phyloP scores from a whole-genome alignment of 495 filamentous ascomycete species.

The Tirmania nivea region DNA sequence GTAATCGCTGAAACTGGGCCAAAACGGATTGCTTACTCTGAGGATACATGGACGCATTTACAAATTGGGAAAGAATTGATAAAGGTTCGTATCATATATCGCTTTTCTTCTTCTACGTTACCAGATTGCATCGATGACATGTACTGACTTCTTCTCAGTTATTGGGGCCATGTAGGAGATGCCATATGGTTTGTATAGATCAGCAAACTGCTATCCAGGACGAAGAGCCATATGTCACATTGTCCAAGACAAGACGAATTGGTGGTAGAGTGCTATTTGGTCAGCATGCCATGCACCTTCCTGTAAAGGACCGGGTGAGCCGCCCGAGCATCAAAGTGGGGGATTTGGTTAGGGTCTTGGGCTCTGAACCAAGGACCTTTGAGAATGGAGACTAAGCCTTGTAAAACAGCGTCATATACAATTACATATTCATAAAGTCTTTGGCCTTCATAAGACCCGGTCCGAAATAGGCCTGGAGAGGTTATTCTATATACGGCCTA shows the following conservation, averaged over 20 bases:
- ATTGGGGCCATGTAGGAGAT: conserved; percentile 63
- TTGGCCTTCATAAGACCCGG: too few relatives aligned
- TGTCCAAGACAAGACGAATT: conserved; percentile 64
- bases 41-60: conserved; percentile 14
- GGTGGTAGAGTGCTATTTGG: conserved; percentile 75
- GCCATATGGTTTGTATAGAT: conserved; percentile 90
- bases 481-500: too few relatives aligned
- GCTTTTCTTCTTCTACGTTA: background rate
- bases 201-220: conserved; percentile 56
- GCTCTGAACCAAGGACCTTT: too few relatives aligned
- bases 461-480: too few relatives aligned
- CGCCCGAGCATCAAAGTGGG: conserved; percentile 36
- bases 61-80: conserved; percentile 17
- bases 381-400: too few relatives aligned
- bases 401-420: too few relatives aligned
- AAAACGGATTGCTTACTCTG: conserved; percentile 7
- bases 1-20: conserved; percentile 30
- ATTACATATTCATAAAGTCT: too few relatives aligned
- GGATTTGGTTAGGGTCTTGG: conserved; percentile 27
- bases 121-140: background rate
- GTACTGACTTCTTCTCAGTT: conserved; percentile 24
- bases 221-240: conserved; percentile 69
- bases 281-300: conserved; percentile 42
- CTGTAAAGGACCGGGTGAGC: conserved; percentile 10
- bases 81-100: conserved; percentile 5